Conservation (phyloP, 2,329 filamentous ascomycete species). For the Penicillium sp. region DNA sequence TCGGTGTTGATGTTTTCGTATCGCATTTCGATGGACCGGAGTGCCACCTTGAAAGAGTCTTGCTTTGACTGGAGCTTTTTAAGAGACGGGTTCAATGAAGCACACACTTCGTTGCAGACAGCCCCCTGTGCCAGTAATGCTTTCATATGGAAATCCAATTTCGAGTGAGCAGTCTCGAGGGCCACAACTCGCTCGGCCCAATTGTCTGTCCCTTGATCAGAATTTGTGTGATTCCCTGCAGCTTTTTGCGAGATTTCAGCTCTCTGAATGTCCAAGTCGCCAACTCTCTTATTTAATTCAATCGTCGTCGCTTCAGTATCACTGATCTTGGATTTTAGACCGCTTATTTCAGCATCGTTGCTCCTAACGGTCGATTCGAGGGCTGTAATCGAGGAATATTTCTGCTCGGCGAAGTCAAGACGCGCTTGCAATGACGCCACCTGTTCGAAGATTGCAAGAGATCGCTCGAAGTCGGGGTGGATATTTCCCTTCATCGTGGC, state of each 20-base stretch:
- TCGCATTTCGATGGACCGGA: constrained; percentile 47
- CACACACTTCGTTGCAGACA: background rate
- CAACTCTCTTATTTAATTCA: background rate
- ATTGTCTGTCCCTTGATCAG: background rate
- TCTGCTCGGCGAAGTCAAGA: background rate
- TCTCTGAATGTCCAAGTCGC: background rate
- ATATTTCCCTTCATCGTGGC: background rate
- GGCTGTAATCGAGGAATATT: background rate
- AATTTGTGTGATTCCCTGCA: background rate
- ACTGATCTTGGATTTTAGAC: background rate
- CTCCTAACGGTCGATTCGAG: background rate
- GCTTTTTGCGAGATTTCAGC: background rate
- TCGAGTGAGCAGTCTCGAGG: background rate
- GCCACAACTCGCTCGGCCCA: background rate
- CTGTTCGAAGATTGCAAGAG: background rate
- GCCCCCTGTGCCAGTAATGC: background rate
- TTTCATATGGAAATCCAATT: background rate
- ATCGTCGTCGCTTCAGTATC: background rate
- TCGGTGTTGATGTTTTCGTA: constrained; percentile 51
- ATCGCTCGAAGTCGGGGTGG: background rate
- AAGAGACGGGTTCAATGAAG: background rate
- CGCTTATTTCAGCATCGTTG: background rate
- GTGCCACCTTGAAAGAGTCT: constrained; percentile 15
- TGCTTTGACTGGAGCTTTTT: background rate
- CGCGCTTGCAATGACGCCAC: background rate